Evolutionary conservation across 257 asterid species (phyloP).

Genomic region (Cinchona pubescens): DNA sequence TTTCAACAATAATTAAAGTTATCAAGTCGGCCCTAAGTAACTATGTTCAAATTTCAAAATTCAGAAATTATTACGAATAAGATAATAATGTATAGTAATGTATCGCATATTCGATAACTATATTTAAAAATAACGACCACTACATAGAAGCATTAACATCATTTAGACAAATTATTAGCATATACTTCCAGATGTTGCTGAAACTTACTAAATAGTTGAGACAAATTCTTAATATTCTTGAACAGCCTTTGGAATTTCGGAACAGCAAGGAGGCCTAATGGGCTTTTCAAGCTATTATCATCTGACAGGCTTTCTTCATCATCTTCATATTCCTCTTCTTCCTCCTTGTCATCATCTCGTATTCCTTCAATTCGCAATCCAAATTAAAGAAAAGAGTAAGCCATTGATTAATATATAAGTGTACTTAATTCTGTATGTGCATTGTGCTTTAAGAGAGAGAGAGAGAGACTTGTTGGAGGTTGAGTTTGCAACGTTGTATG

Average conservation of each 20-base stretch:
- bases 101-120: too few relatives aligned
- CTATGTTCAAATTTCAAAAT: too few relatives aligned
- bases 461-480: constrained; percentile 55
- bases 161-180: not conserved
- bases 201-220: constrained; percentile 65
- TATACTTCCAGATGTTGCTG: not conserved
- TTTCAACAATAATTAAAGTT: too few relatives aligned
- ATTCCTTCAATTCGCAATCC: constrained; percentile 29
- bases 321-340: constrained; percentile 31
- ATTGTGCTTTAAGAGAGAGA: constrained; percentile 3
- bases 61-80: too few relatives aligned
- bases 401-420: not conserved
- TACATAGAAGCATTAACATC: not conserved
- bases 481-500: constrained; percentile 34
- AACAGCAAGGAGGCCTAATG: constrained; percentile 31
- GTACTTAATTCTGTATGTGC: too few relatives aligned
- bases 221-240: constrained; percentile 68
- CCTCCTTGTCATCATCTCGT: constrained; percentile 32
- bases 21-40: too few relatives aligned
- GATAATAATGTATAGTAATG: too few relatives aligned
- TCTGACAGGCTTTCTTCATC: constrained; percentile 38
- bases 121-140: too few relatives aligned
- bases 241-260: constrained; percentile 58
- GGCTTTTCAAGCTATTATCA: constrained; percentile 53
- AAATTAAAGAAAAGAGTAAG: constrained; percentile 23